Base-by-base conservation (phyloP, 2,329 filamentous ascomycete species). In the Aureobasidium zeae region DNA sequence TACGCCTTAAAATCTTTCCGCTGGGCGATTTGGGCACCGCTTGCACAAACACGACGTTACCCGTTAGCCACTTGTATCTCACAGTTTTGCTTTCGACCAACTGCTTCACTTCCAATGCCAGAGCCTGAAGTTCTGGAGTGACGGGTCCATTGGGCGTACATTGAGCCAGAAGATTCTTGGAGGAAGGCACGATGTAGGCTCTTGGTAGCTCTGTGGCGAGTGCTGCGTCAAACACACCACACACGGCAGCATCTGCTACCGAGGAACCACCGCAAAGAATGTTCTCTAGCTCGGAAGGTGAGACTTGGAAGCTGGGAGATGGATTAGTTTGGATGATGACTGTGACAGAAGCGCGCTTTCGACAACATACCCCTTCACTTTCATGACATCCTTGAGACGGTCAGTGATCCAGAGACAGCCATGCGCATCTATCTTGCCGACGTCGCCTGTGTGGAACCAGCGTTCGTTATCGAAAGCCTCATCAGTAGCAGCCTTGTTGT, bases 41-140 rank as follows among this genome's bases (percentile, higher is more conserved):
- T 2, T 56, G 49, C 8, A 57, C 50, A 28, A 59, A 57, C 3
- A 45, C 43, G n/a, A 45, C 12, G 2, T 29, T 30, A 9, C 43
- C 43, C 6, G 33, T 21, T 31, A 80, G 58, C 54, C 64, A 63
- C 56, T 71, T 71, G 48, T 71, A 65, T 39, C 62, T 59, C 2
- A 67, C 64, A 34, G 70, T 68, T 51, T 65, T 68, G 46, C 59
- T 59, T 37, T 60, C 61, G 12, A 68, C 58, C 56, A 63, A 68
- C 3, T 54, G 53, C n/a, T 67, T 58, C 31, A 71, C 61, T 17
- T 69, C 63, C 44, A 58, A 60, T 19, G 55, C 67, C 13, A 57
- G 53, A 15, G 50, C 53, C 2, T 55, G 54, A 21, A 53, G 54
- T 16, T 57, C 55, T 16, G 53, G 48, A 0, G 55, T 37, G 1